Evolutionary conservation across 2,329 filamentous ascomycete genomes (phyloP), one percentile per base, ranked within the genome.

Genomic region (Hypomyces rosellus): DNA sequence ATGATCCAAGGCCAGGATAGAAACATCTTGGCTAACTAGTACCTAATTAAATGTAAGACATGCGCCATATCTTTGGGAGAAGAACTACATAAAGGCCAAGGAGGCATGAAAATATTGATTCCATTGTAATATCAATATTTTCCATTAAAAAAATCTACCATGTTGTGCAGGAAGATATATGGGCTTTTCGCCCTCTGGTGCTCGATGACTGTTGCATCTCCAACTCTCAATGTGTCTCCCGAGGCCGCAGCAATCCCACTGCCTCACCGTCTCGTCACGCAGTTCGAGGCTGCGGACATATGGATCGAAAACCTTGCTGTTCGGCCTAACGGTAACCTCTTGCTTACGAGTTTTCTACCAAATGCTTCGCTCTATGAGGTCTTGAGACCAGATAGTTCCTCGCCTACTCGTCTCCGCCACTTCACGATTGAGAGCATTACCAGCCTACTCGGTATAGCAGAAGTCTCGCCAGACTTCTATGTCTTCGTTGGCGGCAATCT

Each of bases 231-330:
- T 16, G 38, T 12, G 13, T 12, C 15, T 14, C 15, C 16, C 15
- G n/a, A 8, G 14, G 11, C 38, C 16, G 2, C 20, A 13, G 14
- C 16, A 9, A 41, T 41, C 16, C 15, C 38, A 20, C 13, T 41
- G 13, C 16, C 12, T 4, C 38, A 41, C 15, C 38, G 20, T 20
- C 4, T 16, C 15, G 16, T 41, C 6, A 41, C 38, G 15, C 16
- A 41, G 38, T 20, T 41, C 20, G 25, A 30, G 25, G 16, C 38
- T 11, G 5, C 38, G 11, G 38, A 20, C 16, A 41, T 12, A 2
- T 55, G 53, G 53, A 42, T 55, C 30, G 53, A 55, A 25, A 55
- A 51, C 45, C 51, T 55, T 8, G 53, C 47, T 38, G 53, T 55
- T 5, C 50, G 53, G 14, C 18, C 45, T 12, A 55, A 53, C 15